Evolutionary conservation across 805 yeast genomes (phyloP).

Genomic region (Schizosaccharomyces lindneri): DNA sequence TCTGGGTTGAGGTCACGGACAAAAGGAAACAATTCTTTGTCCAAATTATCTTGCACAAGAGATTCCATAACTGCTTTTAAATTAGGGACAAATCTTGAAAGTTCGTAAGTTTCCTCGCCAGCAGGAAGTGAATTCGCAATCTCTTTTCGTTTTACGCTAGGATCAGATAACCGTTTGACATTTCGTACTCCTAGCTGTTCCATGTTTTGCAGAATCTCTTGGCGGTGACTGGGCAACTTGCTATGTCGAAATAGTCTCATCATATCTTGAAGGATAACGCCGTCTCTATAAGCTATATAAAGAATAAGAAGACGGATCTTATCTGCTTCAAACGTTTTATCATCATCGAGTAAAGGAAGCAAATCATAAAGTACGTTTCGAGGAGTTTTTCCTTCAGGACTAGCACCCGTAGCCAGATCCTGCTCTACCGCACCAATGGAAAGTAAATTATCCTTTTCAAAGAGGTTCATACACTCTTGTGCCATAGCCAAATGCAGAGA

Average conservation of each 20-base stretch:
- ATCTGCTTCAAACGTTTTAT: constrained; percentile 21
- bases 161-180: constrained; percentile 19
- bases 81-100: constrained; percentile 46
- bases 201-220: constrained; percentile 34
- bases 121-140: constrained; percentile 7
- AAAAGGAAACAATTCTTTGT: constrained; percentile 42
- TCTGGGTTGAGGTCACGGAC: constrained; percentile 42
- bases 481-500: constrained; percentile 17
- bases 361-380: constrained; percentile 37
- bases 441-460: constrained; percentile 33
- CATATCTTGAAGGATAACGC: constrained; percentile 50
- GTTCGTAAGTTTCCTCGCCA: constrained; percentile 10
- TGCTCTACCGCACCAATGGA: constrained; percentile 73
- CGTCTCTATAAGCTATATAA: constrained; percentile 63
- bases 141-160: constrained; percentile 22
- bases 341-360: constrained; percentile 24
- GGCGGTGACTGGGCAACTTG: constrained; percentile 18
- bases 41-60: constrained; percentile 25
- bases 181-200: constrained; percentile 32
- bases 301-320: constrained; percentile 50
- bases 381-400: constrained; percentile 36
- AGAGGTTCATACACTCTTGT: constrained; percentile 37
- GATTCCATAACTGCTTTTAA: constrained; percentile 31
- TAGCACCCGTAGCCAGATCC: constrained; percentile 46
- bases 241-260: constrained; percentile 38